A percentile compares a stretch with the other conserved stretches of the same genome.
phyloP scores from a whole-genome alignment of 2,329 filamentous ascomycete species.

The Calonectria multiphialidica region DNA sequence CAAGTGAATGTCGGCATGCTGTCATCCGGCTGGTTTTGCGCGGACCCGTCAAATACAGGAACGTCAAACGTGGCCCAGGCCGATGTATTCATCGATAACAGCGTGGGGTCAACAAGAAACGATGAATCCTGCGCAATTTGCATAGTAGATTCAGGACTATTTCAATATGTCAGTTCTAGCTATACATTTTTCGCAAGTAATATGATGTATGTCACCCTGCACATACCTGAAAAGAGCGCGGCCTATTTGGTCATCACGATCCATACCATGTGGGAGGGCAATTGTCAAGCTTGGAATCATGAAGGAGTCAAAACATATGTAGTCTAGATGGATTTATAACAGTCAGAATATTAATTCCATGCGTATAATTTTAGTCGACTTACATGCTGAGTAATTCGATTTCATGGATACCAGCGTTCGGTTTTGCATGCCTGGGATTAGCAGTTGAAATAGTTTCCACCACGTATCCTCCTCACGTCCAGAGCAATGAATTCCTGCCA shows the following conservation, averaged over 20 bases:
- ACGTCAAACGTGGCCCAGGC: neutral
- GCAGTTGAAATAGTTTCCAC: constrained; percentile 6
- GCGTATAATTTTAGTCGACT: neutral
- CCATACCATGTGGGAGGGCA: neutral
- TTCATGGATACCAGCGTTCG: neutral
- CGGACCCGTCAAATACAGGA: neutral
- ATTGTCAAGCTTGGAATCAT: constrained; percentile 1
- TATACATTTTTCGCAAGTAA: neutral
- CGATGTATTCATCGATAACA: neutral
- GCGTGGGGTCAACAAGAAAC: neutral
- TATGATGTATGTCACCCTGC: neutral
- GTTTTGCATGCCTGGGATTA: constrained; percentile 5
- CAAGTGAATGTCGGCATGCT: neutral
- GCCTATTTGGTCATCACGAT: neutral
- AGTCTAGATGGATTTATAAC: neutral
- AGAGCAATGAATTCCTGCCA: neutral
- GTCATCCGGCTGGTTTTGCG: neutral
- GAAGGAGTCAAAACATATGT: constrained; percentile 3
- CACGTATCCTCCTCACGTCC: constrained; percentile 7
- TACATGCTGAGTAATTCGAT: constrained; percentile 3
- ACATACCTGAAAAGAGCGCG: neutral
- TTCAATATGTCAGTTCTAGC: neutral
- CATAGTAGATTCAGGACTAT: neutral
- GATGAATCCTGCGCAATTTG: neutral
- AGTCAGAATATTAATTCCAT: neutral